These are phyloP conservation scores for Lactifluus piperatus DNA, from an alignment of 768 basidiomycete genomes.

Conservation along the genomic window DNA sequence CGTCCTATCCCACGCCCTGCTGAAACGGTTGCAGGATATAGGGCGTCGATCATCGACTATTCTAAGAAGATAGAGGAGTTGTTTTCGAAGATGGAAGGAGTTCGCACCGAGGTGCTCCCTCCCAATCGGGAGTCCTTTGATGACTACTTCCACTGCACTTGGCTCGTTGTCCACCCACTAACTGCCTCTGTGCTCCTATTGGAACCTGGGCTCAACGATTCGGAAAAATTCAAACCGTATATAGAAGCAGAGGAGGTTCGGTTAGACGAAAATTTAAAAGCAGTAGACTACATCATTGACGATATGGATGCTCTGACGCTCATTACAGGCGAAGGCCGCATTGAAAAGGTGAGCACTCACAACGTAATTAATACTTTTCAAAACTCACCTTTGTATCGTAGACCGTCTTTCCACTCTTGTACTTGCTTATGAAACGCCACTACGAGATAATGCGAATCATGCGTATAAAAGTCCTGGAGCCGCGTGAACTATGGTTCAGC, in stretches of 20 bases:
- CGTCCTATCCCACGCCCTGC: neutral
- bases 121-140: constrained; percentile 4
- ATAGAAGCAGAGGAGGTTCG: constrained; percentile 24
- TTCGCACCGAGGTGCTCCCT: neutral
- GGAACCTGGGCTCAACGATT: neutral
- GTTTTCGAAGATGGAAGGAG: constrained; percentile 15
- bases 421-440: constrained; percentile 16
- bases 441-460: constrained; percentile 17
- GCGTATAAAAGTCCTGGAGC: neutral
- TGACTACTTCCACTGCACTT: neutral
- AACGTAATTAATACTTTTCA: too few relatives aligned
- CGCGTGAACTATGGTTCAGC: neutral
- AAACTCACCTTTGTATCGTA: neutral
- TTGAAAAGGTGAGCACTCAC: constrained; percentile 23
- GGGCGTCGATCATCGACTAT: constrained; percentile 11
- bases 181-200: neutral
- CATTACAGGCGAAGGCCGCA: constrained; percentile 22
- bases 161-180: neutral
- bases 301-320: constrained; percentile 23
- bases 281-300: constrained; percentile 25
- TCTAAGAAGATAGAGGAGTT: constrained; percentile 6
- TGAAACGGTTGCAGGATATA: neutral
- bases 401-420: constrained; percentile 13
- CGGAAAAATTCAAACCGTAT: constrained; percentile 20
- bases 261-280: constrained; percentile 21